Evolutionary conservation across 352 stramenopile species (phyloP), one percentile per base, ranked within the genome.

Genomic region (Phytophthora litchii): DNA sequence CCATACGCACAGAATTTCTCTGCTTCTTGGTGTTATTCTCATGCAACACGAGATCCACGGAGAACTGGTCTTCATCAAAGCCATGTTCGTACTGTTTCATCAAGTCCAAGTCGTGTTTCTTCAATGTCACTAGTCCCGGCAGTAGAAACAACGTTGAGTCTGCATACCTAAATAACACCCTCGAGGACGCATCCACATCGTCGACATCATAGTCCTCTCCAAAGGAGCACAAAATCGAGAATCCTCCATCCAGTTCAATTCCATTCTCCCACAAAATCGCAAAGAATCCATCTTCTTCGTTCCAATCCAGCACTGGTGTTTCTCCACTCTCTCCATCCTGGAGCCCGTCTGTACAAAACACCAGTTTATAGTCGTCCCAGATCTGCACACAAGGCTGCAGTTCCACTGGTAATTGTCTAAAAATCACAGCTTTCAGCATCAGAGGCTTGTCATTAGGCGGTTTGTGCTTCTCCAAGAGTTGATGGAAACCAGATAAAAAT

Each of bases 81-180:
- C 76, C 83, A 41, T 89, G 72, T 34, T 92, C 83, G 53, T 93
- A 95, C 50, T 92, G 82, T 54, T 92, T 92, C 78, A 92, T 92
- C 51, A 95, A 64, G 48, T 95, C 86, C 4, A 95, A 48, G 47
- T 90, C 72, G 11, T 64, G 54, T 60, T 93, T 95, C 43, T 76
- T 84, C 5, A 93, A 65, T 12, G 82, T 91, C 16, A 95, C 69
- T 3, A 95, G 52, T 2, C 86, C 86, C 0, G 83, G 74, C 3
- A 57, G 35, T 9, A 92, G 62, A 60, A 92, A 95, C 70, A 87
- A 81, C 12, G 86, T 94, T 52, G 86, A 94, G 47, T 94, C 80
- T 0, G 74, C 77, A 48, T 94, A 92, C 9, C 86, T 73, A 37
- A 94, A 94, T 0, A 92, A 63, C 29, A 94, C 83, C 48, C 77